Base-by-base conservation (phyloP, 164 flowering plant species). In the Vitis cinerea region DNA sequence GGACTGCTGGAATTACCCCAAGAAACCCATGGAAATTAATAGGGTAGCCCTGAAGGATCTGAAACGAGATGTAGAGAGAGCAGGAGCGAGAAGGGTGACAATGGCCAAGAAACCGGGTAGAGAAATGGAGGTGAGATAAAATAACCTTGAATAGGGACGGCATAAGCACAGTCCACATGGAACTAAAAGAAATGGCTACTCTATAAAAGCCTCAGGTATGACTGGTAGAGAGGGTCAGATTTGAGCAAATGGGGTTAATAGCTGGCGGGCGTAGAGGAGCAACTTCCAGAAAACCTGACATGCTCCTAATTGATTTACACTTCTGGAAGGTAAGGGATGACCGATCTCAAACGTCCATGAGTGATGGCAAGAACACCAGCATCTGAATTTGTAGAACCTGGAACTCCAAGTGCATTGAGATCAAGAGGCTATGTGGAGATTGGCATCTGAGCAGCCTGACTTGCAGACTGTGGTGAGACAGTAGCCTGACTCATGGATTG, bases 1-100 rank as follows among this genome's bases (percentile, higher is more conserved):
- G 99, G 17, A 78, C 77, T 10, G 99, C 92, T 0, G 99, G 97
- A 31, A 94, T 75, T 6, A 90, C 74, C 5, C 95, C 99, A 90
- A 94, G 79, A 92, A 90, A n/a, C 97, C 97, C 98, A 91, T 93
- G 58, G 83, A 47, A n/a, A 91, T 87, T 80, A 93, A 95, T 50
- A 95, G 78, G 14, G 72, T 17, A 1, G 94, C 97, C 58, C 99
- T 78, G 78, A 95, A 82, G 27, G 82, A 53, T 1, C 97, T 82
- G 78, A 81, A 95, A 7, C 82, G 83, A 3, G 89, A 74, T 0
- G 90, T 3, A 11, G 95, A 91, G 61, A 94, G 82, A 63, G 79
- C 75, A 2, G 99, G 97, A 0, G 92, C 72, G 10, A 94, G 87
- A 59, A 94, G 88, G 58, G 94, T 89, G 75, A 83, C 64, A 10